Percentiles rank a stretch among this genome's conserved stretches.
These are phyloP conservation scores for Leccinum rimulosum DNA, from an alignment of 768 basidiomycete genomes.

Conservation along the genomic window DNA sequence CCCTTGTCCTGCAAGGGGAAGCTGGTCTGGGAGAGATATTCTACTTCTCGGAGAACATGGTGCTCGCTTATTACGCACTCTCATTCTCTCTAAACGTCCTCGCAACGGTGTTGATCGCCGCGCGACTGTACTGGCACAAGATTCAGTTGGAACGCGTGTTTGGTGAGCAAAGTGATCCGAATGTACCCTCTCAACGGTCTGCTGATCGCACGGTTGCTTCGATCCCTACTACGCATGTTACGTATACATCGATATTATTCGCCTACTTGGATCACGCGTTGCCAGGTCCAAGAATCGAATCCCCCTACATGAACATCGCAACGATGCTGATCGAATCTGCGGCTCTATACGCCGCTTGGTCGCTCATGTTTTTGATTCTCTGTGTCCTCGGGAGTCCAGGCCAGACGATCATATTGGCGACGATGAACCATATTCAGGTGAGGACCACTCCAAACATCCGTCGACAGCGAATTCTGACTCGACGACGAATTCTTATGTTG, in stretches of 20 bases:
- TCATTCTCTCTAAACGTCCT: slow-evolving; percentile 27
- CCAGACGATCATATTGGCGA: slow-evolving; percentile 23
- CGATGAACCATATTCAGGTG: slow-evolving; percentile 25
- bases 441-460: background rate
- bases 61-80: slow-evolving; percentile 23
- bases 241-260: background rate
- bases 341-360: slow-evolving; percentile 24
- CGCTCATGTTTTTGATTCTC: slow-evolving; percentile 21
- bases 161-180: slow-evolving; percentile 17
- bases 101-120: slow-evolving; percentile 20
- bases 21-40: slow-evolving; percentile 17
- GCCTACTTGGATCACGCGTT: background rate
- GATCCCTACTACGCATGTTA: background rate
- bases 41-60: slow-evolving; percentile 20
- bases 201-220: background rate
- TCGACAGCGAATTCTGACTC: background rate
- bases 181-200: background rate
- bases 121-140: slow-evolving; percentile 26
- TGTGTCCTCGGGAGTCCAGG: slow-evolving; percentile 13
- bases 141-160: slow-evolving; percentile 22
- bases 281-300: slow-evolving; percentile 12
- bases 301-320: slow-evolving; percentile 25
- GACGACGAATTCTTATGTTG: background rate
- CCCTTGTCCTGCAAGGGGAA: slow-evolving; percentile 19
- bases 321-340: slow-evolving; percentile 26